Evolutionary conservation across 805 yeast species (phyloP).

Genomic region (Alloascoidea hylecoeti): DNA sequence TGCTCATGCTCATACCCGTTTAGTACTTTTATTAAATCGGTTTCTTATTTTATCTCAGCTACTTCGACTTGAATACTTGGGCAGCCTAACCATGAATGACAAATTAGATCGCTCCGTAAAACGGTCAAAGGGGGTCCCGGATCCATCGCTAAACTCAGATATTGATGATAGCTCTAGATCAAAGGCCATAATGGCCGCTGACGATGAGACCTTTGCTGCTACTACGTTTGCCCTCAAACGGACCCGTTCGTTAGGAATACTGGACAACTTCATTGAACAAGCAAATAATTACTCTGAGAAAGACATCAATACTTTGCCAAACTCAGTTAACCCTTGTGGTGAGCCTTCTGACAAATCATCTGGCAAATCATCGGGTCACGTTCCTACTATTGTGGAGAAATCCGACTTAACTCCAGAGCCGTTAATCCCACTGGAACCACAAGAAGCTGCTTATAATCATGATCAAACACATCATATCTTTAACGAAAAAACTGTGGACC

Average conservation of each 20-base stretch:
- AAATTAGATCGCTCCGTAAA: too few relatives aligned
- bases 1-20: too few relatives aligned
- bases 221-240: conserved; percentile 65
- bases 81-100: too few relatives aligned
- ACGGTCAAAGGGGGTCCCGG: too few relatives aligned
- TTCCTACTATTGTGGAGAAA: neutral
- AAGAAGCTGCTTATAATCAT: conserved; percentile 7
- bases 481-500: conserved; percentile 5
- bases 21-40: too few relatives aligned
- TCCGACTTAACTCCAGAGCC: neutral
- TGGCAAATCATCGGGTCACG: neutral
- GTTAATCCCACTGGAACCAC: conserved; percentile 7
- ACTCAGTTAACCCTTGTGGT: conserved; percentile 2
- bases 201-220: conserved; percentile 54
- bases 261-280: conserved; percentile 44
- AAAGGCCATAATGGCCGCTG: conserved; percentile 51
- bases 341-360: conserved; percentile 6
- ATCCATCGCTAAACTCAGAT: too few relatives aligned
- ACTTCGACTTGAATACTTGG: too few relatives aligned
- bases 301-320: neutral
- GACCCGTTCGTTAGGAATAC: conserved; percentile 69
- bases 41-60: too few relatives aligned
- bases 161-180: too few relatives aligned
- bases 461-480: conserved; percentile 10
- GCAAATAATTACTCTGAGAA: conserved; percentile 10